A percentile compares a stretch with the other conserved stretches of the same genome.
Evolutionary conservation across 306 rosid genomes (phyloP).

Genomic region (Oxytropis ochrocephala): DNA sequence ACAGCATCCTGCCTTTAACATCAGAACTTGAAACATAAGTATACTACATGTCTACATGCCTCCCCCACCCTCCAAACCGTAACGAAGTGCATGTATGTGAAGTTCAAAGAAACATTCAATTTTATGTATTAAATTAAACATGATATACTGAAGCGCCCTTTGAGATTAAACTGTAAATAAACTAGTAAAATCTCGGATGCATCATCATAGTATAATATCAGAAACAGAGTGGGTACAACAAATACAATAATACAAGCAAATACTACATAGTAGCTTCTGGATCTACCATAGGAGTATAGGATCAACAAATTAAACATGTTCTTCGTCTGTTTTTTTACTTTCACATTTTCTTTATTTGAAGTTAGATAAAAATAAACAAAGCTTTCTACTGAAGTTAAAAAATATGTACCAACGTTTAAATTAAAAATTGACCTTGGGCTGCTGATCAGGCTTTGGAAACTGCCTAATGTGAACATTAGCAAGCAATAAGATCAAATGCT

Average conservation of each 20-base stretch:
- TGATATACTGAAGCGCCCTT: not conserved
- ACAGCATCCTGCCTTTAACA: not conserved
- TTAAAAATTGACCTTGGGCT: slow-evolving; percentile 72
- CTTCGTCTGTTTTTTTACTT: not conserved
- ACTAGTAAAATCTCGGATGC: not conserved
- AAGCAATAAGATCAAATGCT: slow-evolving; percentile 84
- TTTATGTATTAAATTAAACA: not conserved
- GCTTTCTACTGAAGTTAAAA: not conserved
- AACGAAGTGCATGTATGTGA: not conserved
- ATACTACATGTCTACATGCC: not conserved
- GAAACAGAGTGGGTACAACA: not conserved
- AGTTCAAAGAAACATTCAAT: not conserved
- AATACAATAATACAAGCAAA: not conserved
- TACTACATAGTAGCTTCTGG: not conserved
- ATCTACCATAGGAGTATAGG: not conserved
- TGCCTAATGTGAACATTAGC: slow-evolving; percentile 97
- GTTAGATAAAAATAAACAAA: not conserved
- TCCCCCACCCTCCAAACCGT: not conserved
- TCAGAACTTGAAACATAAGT: not conserved
- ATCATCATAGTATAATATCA: not conserved
- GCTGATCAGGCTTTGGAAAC: slow-evolving; percentile 95
- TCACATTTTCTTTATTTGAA: not conserved
- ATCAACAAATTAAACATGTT: not conserved
- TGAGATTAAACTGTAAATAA: not conserved
- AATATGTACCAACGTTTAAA: not conserved